phyloP scores from a whole-genome alignment of 345 rosid genomes.

The Aurinia saxatilis region DNA sequence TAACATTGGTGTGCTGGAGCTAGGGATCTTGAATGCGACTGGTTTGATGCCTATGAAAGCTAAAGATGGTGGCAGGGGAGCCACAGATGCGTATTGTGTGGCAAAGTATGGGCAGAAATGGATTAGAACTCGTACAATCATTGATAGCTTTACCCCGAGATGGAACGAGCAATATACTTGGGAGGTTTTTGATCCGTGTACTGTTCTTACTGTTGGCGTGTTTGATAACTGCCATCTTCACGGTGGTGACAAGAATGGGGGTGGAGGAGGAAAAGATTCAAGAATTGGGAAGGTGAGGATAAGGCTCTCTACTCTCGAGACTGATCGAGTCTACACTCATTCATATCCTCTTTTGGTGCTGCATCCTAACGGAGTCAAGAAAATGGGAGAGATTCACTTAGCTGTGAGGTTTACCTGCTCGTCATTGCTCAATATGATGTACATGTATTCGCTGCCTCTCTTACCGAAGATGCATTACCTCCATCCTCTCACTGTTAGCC shows the following conservation, averaged over 20 bases:
- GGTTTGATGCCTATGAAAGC: conserved; percentile 80
- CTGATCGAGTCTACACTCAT: conserved; percentile 86
- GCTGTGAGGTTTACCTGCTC: conserved; percentile 77
- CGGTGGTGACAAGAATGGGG: conserved; percentile 21
- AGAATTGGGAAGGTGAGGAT: conserved; percentile 85
- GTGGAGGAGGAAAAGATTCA: conserved; percentile 47
- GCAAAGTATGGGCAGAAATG: conserved; percentile 97
- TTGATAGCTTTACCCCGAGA: conserved; percentile 64
- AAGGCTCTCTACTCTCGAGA: conserved; percentile 80
- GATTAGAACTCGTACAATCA: conserved; percentile 85
- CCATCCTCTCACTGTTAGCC: conserved; percentile 78
- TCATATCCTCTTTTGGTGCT: conserved; percentile 78
- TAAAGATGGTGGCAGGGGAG: conserved; percentile 64
- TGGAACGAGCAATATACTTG: conserved; percentile 98
- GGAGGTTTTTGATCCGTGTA: conserved; percentile 88
- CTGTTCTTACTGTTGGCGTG: conserved; percentile 85
- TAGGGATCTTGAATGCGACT: conserved; percentile 54
- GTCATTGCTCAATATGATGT: conserved; percentile 67
- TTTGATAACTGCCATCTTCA: conserved; percentile 66
- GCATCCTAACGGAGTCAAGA: conserved; percentile 72
- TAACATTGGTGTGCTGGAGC: conserved; percentile 45
- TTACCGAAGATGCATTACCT: conserved; percentile 90
- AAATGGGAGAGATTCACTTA: conserved; percentile 83
- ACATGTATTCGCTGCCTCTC: conserved; percentile 72
- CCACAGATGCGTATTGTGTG: conserved; percentile 89